Percentiles rank a stretch among this genome's conserved stretches.
These are phyloP conservation scores for Arabidopsis lyrata DNA, from an alignment of 441 rosid species.

Conservation along the genomic window DNA sequence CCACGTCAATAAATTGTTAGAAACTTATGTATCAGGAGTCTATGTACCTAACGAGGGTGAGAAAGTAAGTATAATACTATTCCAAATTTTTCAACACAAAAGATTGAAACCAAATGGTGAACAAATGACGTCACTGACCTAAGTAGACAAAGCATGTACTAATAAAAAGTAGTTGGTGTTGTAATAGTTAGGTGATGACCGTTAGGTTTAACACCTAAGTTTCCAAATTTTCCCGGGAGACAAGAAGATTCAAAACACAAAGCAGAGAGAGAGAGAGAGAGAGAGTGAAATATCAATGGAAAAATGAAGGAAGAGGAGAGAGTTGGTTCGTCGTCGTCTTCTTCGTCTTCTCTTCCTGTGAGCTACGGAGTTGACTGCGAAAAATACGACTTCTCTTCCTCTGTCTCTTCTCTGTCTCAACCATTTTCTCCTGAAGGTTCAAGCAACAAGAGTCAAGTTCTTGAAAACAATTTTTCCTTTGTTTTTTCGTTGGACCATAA, in stretches of 20 bases:
- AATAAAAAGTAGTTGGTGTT: slow-evolving; percentile 13
- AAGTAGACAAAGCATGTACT: slow-evolving; percentile 8
- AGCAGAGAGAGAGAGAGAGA: slow-evolving; percentile 13
- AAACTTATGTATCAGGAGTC: no score
- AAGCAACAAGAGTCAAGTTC: slow-evolving; percentile 34
- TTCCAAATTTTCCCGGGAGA: slow-evolving; percentile 8
- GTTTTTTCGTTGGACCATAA: slow-evolving; percentile 38
- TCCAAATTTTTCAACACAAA: background rate
- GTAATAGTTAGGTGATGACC: slow-evolving; percentile 40
- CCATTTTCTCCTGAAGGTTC: slow-evolving; percentile 39
- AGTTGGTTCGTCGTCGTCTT: slow-evolving; percentile 32
- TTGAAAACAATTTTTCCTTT: slow-evolving; percentile 24
- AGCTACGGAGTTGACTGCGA: slow-evolving; percentile 46
- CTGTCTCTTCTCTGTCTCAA: slow-evolving; percentile 42
- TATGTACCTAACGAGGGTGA: no score
- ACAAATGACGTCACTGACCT: background rate
- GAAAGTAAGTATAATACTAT: background rate
- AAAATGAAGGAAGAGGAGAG: slow-evolving; percentile 38
- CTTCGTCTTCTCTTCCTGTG: slow-evolving; percentile 46
- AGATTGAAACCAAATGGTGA: background rate
- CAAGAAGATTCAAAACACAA: slow-evolving; percentile 4
- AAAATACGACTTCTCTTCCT: slow-evolving; percentile 44
- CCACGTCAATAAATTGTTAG: background rate
- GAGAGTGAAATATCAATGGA: slow-evolving; percentile 5
- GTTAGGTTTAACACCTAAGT: slow-evolving; percentile 44